phyloP scores from a whole-genome alignment of 805 yeast genomes.

The Teunomyces gatunensis region DNA sequence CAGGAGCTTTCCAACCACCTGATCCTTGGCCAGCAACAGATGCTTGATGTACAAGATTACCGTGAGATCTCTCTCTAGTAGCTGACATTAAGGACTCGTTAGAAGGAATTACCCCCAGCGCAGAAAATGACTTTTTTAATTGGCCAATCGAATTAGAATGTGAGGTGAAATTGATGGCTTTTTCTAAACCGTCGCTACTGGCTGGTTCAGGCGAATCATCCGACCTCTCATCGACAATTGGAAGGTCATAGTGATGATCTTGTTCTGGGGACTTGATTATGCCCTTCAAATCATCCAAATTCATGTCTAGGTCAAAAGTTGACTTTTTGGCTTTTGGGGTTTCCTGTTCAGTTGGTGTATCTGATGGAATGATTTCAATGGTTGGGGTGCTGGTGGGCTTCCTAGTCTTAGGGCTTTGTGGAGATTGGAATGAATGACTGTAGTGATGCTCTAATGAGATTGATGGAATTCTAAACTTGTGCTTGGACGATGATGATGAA shows the following conservation, averaged over 20 bases:
- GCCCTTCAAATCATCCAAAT: conserved; percentile 50
- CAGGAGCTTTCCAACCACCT: conserved; percentile 45
- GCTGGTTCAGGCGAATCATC: not conserved
- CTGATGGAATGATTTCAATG: conserved; percentile 5
- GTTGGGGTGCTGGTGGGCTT: conserved; percentile 13
- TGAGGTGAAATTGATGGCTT: not conserved
- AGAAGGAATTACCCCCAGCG: not conserved
- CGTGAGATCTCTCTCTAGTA: not conserved
- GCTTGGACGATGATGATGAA: conserved; percentile 23
- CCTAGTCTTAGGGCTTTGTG: conserved; percentile 3
- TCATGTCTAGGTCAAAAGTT: conserved; percentile 43
- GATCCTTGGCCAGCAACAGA: conserved; percentile 5
- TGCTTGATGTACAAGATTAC: not conserved
- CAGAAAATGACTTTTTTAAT: conserved; percentile 7
- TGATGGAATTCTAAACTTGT: conserved; percentile 38
- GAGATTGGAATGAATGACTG: conserved; percentile 10
- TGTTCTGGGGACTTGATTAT: conserved; percentile 36
- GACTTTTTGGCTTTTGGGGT: not conserved
- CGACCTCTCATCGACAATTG: not conserved
- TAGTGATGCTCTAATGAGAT: conserved; percentile 29
- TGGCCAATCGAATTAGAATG: conserved; percentile 1
- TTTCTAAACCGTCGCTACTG: not conserved
- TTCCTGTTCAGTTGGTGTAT: conserved; percentile 8
- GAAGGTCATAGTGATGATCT: not conserved
- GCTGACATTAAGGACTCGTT: not conserved